Evolutionary conservation across 1,139 yeast genomes (phyloP).

Genomic region (Protomyces inouyei): DNA sequence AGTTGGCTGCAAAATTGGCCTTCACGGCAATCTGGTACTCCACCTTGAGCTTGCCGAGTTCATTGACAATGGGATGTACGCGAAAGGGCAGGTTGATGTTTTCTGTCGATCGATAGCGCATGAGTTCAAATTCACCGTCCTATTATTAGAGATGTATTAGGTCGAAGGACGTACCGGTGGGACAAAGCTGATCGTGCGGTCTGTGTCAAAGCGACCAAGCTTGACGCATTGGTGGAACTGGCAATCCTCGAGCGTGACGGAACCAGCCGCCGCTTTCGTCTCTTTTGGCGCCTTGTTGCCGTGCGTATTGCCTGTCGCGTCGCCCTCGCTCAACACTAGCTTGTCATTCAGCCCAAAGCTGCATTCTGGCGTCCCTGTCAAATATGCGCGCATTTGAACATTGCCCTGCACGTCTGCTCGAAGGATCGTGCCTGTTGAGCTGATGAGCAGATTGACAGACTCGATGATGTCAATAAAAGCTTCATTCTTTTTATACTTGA

Average conservation of each 20-base stretch:
- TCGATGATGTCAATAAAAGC: constrained; percentile 73
- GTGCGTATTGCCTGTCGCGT: constrained; percentile 26
- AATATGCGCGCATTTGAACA: constrained; percentile 63
- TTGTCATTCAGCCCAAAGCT: constrained; percentile 58
- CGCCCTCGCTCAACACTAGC: constrained; percentile 36
- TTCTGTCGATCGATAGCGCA: constrained; percentile 64
- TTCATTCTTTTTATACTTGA: constrained; percentile 78
- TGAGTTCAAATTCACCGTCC: constrained; percentile 85
- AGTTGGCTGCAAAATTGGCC: constrained; percentile 58
- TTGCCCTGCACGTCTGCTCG: constrained; percentile 74
- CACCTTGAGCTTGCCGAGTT: constrained; percentile 48
- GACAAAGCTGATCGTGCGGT: constrained; percentile 62
- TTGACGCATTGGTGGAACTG: constrained; percentile 87
- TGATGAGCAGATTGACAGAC: constrained; percentile 61
- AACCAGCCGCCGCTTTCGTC: constrained; percentile 45
- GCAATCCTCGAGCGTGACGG: constrained; percentile 65
- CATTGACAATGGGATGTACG: constrained; percentile 57
- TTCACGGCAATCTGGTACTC: constrained; percentile 58
- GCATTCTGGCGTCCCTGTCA: constrained; percentile 75
- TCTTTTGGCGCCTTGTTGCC: constrained; percentile 27
- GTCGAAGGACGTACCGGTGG: constrained; percentile 51
- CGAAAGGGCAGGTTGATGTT: constrained; percentile 68
- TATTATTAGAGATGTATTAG: background rate
- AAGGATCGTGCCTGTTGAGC: constrained; percentile 49
- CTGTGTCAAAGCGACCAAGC: constrained; percentile 61